phyloP scores from a whole-genome alignment of 2,329 filamentous ascomycete species.

The Phaeosphaeriaceae sp. region DNA sequence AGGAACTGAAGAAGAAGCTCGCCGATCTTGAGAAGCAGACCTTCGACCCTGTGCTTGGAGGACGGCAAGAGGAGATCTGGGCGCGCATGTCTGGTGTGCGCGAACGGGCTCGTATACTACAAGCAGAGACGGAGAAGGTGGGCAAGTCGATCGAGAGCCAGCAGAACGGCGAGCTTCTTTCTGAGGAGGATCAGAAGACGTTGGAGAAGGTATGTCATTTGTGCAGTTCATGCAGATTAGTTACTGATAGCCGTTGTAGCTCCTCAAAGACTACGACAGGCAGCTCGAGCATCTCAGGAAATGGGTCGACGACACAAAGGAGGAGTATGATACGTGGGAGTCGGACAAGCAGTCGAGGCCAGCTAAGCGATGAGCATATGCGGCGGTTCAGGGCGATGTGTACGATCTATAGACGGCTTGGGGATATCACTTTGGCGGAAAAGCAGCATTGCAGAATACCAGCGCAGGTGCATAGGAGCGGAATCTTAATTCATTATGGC shows the following conservation, averaged over 20 bases:
- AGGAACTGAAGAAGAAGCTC: conserved; percentile 77
- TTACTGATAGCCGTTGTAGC: conserved; percentile 53
- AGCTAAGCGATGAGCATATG: conserved; percentile 28
- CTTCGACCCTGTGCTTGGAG: conserved; percentile 76
- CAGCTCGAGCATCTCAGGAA: conserved; percentile 78
- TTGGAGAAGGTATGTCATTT: conserved; percentile 71
- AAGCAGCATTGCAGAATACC: conserved; percentile 23
- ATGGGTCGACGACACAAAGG: conserved; percentile 64
- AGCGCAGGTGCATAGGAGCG: conserved; percentile 9
- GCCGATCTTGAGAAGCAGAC: conserved; percentile 72
- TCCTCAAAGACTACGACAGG: conserved; percentile 81
- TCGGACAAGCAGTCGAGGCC: conserved; percentile 34
- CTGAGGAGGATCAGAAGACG: conserved; percentile 73
- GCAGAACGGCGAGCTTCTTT: conserved; percentile 59
- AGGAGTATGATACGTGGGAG: conserved; percentile 66
- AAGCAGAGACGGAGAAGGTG: conserved; percentile 75
- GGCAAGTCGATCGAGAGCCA: conserved; percentile 57
- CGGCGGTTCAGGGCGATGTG: conserved; percentile 8
- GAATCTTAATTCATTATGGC: neutral
- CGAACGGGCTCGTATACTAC: conserved; percentile 74
- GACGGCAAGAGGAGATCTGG: conserved; percentile 85
- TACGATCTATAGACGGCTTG: conserved; percentile 20
- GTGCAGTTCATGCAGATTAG: neutral
- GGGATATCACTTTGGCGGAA: conserved; percentile 20
- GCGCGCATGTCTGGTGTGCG: conserved; percentile 77